These are phyloP conservation scores for Diaporthe caulivora DNA, from an alignment of 2,329 filamentous ascomycete genomes.

Conservation along the genomic window DNA sequence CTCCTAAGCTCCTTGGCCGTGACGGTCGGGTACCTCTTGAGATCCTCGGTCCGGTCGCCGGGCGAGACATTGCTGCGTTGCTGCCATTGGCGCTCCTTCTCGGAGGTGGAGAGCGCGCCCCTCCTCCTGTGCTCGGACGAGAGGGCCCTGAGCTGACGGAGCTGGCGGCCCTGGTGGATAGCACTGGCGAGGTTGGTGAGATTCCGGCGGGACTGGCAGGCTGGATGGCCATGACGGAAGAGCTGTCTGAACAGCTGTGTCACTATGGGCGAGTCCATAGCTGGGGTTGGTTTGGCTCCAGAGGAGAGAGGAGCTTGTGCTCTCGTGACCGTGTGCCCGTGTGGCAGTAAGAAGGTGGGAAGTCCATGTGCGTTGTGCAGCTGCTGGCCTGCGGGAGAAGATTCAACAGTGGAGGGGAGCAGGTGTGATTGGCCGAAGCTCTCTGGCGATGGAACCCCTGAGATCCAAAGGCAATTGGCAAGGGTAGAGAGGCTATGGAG, in stretches of 20 bases:
- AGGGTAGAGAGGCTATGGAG: neutral
- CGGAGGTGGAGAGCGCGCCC: conserved; percentile 43
- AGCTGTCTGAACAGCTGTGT: conserved; percentile 87
- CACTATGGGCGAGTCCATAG: conserved; percentile 86
- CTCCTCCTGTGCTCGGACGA: conserved; percentile 42
- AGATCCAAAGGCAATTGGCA: neutral
- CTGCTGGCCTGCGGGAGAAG: conserved; percentile 1
- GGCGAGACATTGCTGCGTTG: conserved; percentile 83
- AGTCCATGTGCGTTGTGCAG: neutral
- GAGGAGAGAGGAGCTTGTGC: neutral
- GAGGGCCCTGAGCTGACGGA: conserved; percentile 48
- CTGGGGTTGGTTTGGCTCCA: neutral
- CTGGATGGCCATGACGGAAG: conserved; percentile 74
- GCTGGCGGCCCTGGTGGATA: conserved; percentile 55
- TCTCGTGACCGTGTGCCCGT: neutral
- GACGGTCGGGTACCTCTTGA: conserved; percentile 84
- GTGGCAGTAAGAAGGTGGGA: neutral
- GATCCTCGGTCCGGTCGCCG: conserved; percentile 83
- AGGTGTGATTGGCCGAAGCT: conserved; percentile 33
- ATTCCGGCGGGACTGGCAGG: conserved; percentile 68
- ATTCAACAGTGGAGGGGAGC: conserved; percentile 9
- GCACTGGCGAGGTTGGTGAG: conserved; percentile 52
- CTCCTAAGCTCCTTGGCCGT: conserved; percentile 82
- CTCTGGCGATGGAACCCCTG: neutral
- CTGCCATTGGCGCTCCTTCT: conserved; percentile 83